Base-by-base conservation (phyloP, 2,329 filamentous ascomycete genomes). In the Calonectria multiphialidica region DNA sequence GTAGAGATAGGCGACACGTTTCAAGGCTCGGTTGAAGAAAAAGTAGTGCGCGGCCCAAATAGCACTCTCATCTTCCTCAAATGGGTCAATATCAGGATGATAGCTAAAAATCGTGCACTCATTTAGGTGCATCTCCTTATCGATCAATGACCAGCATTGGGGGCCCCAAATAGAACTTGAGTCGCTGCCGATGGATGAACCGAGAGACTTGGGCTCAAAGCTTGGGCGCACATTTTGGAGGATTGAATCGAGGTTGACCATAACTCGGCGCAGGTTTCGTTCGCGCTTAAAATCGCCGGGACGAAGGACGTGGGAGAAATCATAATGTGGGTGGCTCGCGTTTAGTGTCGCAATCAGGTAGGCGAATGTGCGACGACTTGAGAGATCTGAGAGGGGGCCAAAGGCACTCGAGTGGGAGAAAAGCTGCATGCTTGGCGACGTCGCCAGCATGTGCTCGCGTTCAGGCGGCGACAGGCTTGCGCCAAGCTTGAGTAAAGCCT, bases 1-100 rank as follows among this genome's bases (percentile, higher is more conserved):
- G 80, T 98, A 97, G 55, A 99, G 87, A 82, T 99, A 99, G 72
- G 95, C 96, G 21, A 99, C 96, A 49, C 97, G 92, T 87, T 98
- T 98, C 81, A 93, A 90, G 30, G 92, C 88, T 80, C 96, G 96
- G 87, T 98, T 98, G 89, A 98, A 98, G 84, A 98, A 98, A 87
- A 99, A 98, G 84, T 98, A 98, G 83, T 98, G 96, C 74, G 96
- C 89, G 62, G 94, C 95, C 96, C 96, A 99, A 74, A 99, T 96
- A 12, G 96, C 93, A 73, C 95, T 94, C 80, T 98, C 95, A 73
- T 98, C 96, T 74, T 95, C 95, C 78, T 96, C 93, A 79, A 97
- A 98, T 0, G 95, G 95, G 80, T 98, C 96, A 73, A 96, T 94
- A 47, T 95, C 93, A 0, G 97, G 97, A 64, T 93, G 91, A 85